These are phyloP conservation scores for Auricularia auricula-judae DNA, from an alignment of 768 basidiomycete species.

Conservation along the genomic window DNA sequence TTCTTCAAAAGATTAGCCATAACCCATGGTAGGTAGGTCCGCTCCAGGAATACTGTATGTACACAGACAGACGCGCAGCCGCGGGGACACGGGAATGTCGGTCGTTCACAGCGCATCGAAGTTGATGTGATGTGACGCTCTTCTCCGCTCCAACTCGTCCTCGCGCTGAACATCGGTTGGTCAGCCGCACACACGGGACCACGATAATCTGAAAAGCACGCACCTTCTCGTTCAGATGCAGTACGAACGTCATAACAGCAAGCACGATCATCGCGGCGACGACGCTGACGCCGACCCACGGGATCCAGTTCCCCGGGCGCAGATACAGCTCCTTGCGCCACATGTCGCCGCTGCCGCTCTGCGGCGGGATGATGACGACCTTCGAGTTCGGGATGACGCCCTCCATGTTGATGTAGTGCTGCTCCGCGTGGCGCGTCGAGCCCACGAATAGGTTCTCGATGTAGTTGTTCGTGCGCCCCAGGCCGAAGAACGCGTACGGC, in stretches of 20 bases:
- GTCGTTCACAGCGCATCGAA: slow-evolving; percentile 74
- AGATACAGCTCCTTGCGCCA: slow-evolving; percentile 90
- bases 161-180: slow-evolving; percentile 48
- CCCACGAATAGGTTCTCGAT: slow-evolving; percentile 98
- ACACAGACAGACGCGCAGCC: too few relatives aligned
- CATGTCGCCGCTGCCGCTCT: slow-evolving; percentile 27
- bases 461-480: slow-evolving; percentile 97
- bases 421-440: slow-evolving; percentile 58
- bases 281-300: slow-evolving; percentile 89
- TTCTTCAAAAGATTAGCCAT: too few relatives aligned
- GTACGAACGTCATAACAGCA: slow-evolving; percentile 69
- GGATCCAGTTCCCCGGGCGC: slow-evolving; percentile 93
- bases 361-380: slow-evolving; percentile 77
- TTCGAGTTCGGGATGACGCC: slow-evolving; percentile 97
- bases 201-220: slow-evolving; percentile 5
- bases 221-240: slow-evolving; percentile 92
- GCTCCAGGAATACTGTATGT: too few relatives aligned
- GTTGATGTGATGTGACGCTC: slow-evolving; percentile 91
- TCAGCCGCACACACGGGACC: background rate
- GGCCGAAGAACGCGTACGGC: slow-evolving; percentile 92
- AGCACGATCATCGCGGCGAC: slow-evolving; percentile 61
- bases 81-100: background rate
- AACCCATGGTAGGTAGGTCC: too few relatives aligned
- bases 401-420: slow-evolving; percentile 87
- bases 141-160: slow-evolving; percentile 82